Evolutionary conservation across 1,284 basidiomycete genomes (phyloP), one percentile per base, ranked within the genome.

Genomic region (Trichosporon ovoides): DNA sequence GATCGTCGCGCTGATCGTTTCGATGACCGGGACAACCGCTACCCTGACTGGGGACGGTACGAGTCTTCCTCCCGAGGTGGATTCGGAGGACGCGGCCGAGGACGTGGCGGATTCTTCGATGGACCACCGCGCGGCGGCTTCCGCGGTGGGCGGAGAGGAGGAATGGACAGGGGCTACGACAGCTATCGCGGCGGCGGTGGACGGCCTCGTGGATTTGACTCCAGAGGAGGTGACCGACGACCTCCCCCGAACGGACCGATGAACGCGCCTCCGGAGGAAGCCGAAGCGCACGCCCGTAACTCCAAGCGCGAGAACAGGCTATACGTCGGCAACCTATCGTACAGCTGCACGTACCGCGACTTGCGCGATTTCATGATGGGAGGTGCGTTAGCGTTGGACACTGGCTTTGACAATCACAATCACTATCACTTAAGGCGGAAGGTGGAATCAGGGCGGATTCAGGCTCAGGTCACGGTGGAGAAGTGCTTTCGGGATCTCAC

Each of bases 281-380:
- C 91, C 14, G 85, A 76, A 68, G 90, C 91, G 73, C 91, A 92
- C 68, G 87, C 91, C 69, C 92, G 94, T 78, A 84, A 87, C 72
- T 92, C 89, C 85, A 90, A 94, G 82, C 86, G 91, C 82, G 93
- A 98, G 82, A 94, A 97, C 79, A 84, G 95, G 66, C 91, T 98
- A 70, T 98, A 98, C 74, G 91, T 98, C 76, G 95, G 94, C 74
- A 98, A 98, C 79, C 85, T 98, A 78, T 89, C 88, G 75, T 98
- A 96, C 83, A 90, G 94, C 78, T 90, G 93, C 85, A 94, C 89
- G 81, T 96, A 94, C 81, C 86, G 89, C 80, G 92, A 96, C 81
- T 83, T 98, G 80, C 91, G 93, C 84, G 89, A 93, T 86, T 95
- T 94, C 77, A 94, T 95, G 91, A 84, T 88, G 86, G 89, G 90